These are phyloP conservation scores for Aegilops longissima DNA, from an alignment of 176 grass and related monocot genomes.

Conservation along the genomic window DNA sequence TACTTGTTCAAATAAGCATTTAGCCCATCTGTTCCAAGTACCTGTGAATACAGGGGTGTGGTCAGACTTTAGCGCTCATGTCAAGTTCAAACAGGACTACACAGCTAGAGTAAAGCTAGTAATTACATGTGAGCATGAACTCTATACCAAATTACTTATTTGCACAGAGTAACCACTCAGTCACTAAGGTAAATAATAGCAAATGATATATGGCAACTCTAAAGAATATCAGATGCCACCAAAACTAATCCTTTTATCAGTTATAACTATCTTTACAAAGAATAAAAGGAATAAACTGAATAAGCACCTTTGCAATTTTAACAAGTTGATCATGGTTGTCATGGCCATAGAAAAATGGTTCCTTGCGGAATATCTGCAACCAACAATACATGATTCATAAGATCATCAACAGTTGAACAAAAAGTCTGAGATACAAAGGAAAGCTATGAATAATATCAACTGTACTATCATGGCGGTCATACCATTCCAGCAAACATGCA, in stretches of 20 bases:
- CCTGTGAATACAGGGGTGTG: slow-evolving; percentile 25
- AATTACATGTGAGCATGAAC: neutral
- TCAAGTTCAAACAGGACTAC: neutral
- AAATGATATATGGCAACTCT: neutral
- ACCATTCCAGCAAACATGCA: slow-evolving; percentile 96
- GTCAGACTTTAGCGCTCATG: neutral
- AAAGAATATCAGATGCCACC: neutral
- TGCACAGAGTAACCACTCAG: neutral
- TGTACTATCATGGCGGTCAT: slow-evolving; percentile 10
- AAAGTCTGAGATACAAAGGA: neutral
- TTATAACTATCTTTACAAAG: neutral
- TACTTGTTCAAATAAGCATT: slow-evolving; percentile 96
- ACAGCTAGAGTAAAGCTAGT: neutral
- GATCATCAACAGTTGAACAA: neutral
- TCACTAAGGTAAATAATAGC: neutral
- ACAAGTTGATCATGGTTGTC: slow-evolving; percentile 84
- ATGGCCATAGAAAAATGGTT: slow-evolving; percentile 83
- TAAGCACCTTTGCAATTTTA: slow-evolving; percentile 72
- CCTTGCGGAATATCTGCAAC: slow-evolving; percentile 77
- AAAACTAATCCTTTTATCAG: neutral
- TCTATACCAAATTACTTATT: neutral
- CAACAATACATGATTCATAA: neutral
- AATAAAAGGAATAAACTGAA: slow-evolving; percentile 1
- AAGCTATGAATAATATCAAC: neutral
- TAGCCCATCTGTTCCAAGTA: slow-evolving; percentile 85